Percentiles rank a stretch among this genome's conserved stretches.
Conservation (phyloP, 805 yeast genomes). For the Jamesozyma gamospora region DNA sequence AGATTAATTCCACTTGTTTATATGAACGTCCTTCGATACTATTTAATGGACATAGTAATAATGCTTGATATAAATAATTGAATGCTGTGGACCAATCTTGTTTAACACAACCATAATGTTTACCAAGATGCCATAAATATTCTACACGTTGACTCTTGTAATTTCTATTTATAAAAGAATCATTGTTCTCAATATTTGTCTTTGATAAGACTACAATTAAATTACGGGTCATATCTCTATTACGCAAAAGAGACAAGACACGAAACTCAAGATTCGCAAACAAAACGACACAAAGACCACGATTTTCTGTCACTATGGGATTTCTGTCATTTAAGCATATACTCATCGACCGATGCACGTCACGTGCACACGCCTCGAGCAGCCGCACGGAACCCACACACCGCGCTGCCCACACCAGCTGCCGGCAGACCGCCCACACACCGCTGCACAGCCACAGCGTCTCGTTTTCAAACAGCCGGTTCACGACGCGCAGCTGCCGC, state of each 20-base stretch:
- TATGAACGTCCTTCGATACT: too few relatives aligned
- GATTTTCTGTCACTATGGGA: conserved; percentile 38
- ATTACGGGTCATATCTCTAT: conserved; percentile 63
- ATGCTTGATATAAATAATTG: conserved; percentile 42
- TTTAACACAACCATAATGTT: conserved; percentile 50
- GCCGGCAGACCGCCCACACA: too few relatives aligned
- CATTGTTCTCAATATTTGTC: too few relatives aligned
- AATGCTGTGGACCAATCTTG: conserved; percentile 47
- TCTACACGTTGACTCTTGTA: conserved; percentile 47
- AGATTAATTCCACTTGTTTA: conserved; percentile 31
- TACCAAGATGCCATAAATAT: conserved; percentile 61
- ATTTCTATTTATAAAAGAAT: conserved; percentile 11
- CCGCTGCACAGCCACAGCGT: too few relatives aligned
- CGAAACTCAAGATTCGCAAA: conserved; percentile 62
- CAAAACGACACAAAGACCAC: conserved; percentile 56
- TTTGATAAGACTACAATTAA: conserved; percentile 46
- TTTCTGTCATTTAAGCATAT: conserved; percentile 71
- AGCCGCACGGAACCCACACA: too few relatives aligned
- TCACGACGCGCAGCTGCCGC: too few relatives aligned
- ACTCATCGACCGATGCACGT: conserved; percentile 65
- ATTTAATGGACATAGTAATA: conserved; percentile 14
- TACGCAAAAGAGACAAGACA: conserved; percentile 55
- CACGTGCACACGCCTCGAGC: conserved; percentile 42
- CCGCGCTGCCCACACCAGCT: too few relatives aligned
- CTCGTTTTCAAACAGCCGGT: too few relatives aligned